Percentiles rank a stretch among this genome's conserved stretches.
phyloP scores from a whole-genome alignment of 805 yeast genomes.

The Candida endomychidarum region DNA sequence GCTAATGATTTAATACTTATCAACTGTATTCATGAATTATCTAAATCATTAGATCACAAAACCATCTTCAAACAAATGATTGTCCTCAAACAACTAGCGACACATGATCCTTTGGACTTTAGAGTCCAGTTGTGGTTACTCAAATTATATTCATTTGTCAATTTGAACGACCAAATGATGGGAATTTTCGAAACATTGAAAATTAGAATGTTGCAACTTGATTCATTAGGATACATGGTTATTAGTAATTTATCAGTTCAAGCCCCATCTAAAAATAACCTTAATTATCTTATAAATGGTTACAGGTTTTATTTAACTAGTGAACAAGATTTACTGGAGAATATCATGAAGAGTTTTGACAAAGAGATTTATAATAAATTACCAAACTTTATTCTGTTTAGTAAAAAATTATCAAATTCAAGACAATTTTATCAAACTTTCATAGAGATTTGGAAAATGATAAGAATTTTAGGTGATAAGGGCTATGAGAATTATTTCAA shows the following conservation, averaged over 20 bases:
- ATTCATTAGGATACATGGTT: conserved; percentile 53
- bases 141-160: conserved; percentile 58
- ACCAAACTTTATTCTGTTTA: conserved; percentile 63
- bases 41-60: conserved; percentile 2
- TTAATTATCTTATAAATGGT: conserved; percentile 34
- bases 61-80: conserved; percentile 41
- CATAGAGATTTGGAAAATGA: conserved; percentile 24
- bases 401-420: conserved; percentile 51
- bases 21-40: conserved; percentile 37
- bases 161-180: conserved; percentile 50
- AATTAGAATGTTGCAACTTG: conserved; percentile 75
- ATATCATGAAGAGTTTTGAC: conserved; percentile 54
- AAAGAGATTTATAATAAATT: conserved; percentile 64
- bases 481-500: conserved; percentile 30
- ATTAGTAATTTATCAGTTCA: conserved; percentile 32
- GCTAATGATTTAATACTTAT: conserved; percentile 67
- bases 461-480: conserved; percentile 22
- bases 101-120: conserved; percentile 68
- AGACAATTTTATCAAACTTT: conserved; percentile 34
- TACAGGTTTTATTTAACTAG: conserved; percentile 55
- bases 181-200: conserved; percentile 53
- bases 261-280: conserved; percentile 41
- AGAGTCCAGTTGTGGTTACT: conserved; percentile 71
- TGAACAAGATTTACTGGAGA: conserved; percentile 49
- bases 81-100: conserved; percentile 56